Evolutionary conservation across 2,329 filamentous ascomycete species (phyloP), one percentile per base, ranked within the genome.

Genomic region (Fusarium piperis): DNA sequence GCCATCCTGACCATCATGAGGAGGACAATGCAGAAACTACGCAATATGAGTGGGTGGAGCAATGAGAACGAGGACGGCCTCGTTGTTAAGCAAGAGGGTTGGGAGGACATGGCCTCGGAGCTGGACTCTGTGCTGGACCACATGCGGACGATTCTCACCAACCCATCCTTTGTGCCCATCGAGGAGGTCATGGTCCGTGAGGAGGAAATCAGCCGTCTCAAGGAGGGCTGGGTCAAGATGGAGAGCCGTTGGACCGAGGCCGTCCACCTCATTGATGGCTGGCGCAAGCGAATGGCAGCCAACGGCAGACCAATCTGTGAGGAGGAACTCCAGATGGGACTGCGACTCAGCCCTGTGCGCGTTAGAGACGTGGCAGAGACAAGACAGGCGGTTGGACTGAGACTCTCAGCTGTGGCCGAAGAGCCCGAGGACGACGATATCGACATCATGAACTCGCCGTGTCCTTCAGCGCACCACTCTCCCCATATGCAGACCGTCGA

Each of bases 161-260:
- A 98, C 77, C 96, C 96, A 1, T 97, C 95, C 3, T 99, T 98
- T 79, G 96, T 98, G 15, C 93, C 95, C 0, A 90, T 98, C 23
- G 96, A 98, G 76, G 96, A 98, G 80, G 94, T 99, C 3, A 92
- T 97, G 77, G 83, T 94, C n/a, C 90, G 95, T 61, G 95, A 99
- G 71, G 92, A 97, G 66, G 95, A 98, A 79, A 98, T 99, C 71
- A 87, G 88, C 59, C 89, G 93, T 58, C 85, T 99, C 53, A 90
- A 94, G 61, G 89, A 92, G 62, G 94, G 95, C 16, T 97, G 95
- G 92, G 93, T 97, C 79, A 94, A 93, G 81, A 97, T 98, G 93
- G 95, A 98, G 80, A 88, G 85, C 23, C 89, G 94, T 58, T 97
- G 96, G 94, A 91, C 90, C 72, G 95, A 98, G 78, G 94, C 96